Evolutionary conservation across 345 rosid species (phyloP), one percentile per base, ranked within the genome.

Genomic region (Hypericum androsaemum): DNA sequence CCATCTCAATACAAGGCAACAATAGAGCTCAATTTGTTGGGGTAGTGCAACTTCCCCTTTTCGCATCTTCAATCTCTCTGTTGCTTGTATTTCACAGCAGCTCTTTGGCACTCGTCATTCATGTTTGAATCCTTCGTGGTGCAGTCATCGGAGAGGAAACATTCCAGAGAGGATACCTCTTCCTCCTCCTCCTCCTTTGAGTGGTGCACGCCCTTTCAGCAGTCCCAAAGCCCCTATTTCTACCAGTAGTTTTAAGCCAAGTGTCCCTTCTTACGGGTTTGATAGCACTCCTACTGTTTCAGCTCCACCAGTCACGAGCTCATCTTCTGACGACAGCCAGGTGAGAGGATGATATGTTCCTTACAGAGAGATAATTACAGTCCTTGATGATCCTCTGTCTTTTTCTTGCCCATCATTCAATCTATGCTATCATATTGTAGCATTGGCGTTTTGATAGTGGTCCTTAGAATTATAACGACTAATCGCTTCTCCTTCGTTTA

Each of bases 1-100:
- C 96, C 98, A 0, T 50, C 64, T 62, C 98, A 92, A 64, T 92
- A 79, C 76, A 84, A 75, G 70, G 96, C 96, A 41, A 80, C 95
- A 37, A 78, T 73, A 58, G 63, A 60, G 57, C 85, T 90, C 62
- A 58, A 55, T 59, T 58, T n/a, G 56, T 51, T 57, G 52, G 54
- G 60, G 87, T 75, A 70, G 66, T 72, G 15, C 49, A 52, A 59
- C 50, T 40, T 10, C 8, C 47, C 9, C 47, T 57, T 64, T 43
- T 36, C 8, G 37, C 32, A 22, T 22, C 32, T 22, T 64, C 63
- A 32, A 17, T 44, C 7, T 48, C 32, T 44, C 9, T 14, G 47
- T 15, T 51, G 42, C 48, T 10, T n/a, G 48, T 38, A 53, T 37
- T 41, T 35, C 22, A 14, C 2, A 46, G 10, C 62, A 32, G 32